phyloP scores from a whole-genome alignment of 495 filamentous ascomycete genomes.

The Penicillium herquei region DNA sequence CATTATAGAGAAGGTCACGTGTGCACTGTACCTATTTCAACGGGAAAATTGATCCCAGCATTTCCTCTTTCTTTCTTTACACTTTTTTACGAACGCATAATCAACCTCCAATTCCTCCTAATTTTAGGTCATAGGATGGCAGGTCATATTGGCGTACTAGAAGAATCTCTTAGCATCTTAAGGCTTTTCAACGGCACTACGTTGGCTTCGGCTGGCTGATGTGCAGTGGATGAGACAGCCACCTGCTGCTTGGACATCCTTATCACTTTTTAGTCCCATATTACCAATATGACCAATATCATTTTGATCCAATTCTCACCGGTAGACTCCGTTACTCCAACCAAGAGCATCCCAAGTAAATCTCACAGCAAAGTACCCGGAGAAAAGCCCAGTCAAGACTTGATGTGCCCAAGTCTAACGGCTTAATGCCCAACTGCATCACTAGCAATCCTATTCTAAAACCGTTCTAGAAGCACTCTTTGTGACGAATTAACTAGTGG shows the following conservation, averaged over 20 bases:
- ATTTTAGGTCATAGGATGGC: conserved; percentile 41
- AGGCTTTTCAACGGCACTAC: conserved; percentile 34
- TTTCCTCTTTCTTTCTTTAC: conserved; percentile 34
- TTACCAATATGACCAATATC: neutral
- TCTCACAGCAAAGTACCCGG: too few species aligned
- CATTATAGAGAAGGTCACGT: conserved; percentile 13
- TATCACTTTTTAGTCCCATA: neutral
- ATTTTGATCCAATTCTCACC: neutral
- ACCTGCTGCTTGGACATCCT: conserved; percentile 43
- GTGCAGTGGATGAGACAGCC: conserved; percentile 42
- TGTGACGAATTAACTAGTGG: neutral
- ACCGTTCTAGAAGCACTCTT: conserved; percentile 4
- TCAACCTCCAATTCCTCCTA: conserved; percentile 48
- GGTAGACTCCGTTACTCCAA: too few species aligned
- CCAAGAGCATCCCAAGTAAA: too few species aligned
- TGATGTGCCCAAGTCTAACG: too few species aligned
- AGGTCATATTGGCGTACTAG: conserved; percentile 57
- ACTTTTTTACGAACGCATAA: conserved; percentile 54
- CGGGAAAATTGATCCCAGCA: conserved; percentile 12
- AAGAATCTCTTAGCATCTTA: conserved; percentile 32
- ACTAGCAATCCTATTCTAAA: neutral
- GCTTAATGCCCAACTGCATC: neutral
- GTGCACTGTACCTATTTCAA: conserved; percentile 17
- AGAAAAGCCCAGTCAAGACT: too few species aligned
- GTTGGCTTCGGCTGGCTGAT: conserved; percentile 20